Evolutionary conservation across 768 basidiomycete genomes (phyloP), one percentile per base, ranked within the genome.

Genomic region (Scleroderma citrinum): DNA sequence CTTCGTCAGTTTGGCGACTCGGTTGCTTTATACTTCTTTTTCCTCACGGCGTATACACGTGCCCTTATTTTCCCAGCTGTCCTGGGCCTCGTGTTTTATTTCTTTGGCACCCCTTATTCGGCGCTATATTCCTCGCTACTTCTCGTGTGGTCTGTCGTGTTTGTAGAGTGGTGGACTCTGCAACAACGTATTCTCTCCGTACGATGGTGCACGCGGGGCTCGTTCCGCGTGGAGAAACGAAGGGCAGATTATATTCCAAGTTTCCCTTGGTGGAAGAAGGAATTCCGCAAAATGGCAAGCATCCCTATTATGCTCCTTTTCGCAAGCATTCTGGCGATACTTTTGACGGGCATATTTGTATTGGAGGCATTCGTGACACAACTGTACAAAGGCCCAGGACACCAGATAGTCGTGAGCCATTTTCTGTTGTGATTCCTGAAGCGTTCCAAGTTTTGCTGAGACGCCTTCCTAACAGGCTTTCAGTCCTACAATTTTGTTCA

Each of bases 101-200:
- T 82, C 67, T 75, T 87, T 59, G 77, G 80, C 23, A 74, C 76
- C 1, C 78, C 85, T 0, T 97, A 92, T 67, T 85, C 85, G 8
- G 77, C 86, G 11, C 40, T 79, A 4, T 97, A 92, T 64, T 91
- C 91, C 0, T 67, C 76, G 46, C 67, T 88, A 19, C 70, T 95
- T 41, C 78, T 82, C n/a, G 47, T 92, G 3, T 99, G 94, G 89
- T 84, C 87, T 0, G 74, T 92, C 41, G 65, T 77, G 17, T 95
- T 94, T 59, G 86, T 94, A 52, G 93, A 97, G 65, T 85, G 83
- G 73, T 99, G 95, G 95, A 78, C 87, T 24, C 77, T 96, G 32
- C 80, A 80, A 50, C 90, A 98, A 66, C 81, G 86, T 16, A 81
- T 84, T 35, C 71, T 95, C n/a, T 81, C 90, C 2, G 77, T 92